These are phyloP conservation scores for Eimeria tenella DNA, from an alignment of 169 alveolate species.

Conservation along the genomic window DNA sequence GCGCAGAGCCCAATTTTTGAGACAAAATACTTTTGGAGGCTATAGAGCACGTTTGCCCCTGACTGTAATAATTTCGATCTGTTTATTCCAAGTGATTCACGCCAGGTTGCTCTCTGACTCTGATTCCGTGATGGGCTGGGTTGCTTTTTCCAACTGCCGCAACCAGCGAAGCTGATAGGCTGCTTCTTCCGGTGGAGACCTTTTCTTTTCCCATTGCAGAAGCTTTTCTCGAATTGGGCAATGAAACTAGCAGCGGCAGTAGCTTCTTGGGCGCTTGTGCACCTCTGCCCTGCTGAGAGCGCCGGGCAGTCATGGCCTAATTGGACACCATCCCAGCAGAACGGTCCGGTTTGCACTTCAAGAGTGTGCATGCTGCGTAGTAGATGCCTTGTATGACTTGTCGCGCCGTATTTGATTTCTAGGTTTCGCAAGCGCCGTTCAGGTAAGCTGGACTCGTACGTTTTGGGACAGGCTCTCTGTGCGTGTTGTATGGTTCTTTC, in stretches of 20 bases:
- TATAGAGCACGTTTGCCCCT: background rate
- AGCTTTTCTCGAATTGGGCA: background rate
- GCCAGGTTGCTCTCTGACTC: background rate
- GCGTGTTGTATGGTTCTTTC: background rate
- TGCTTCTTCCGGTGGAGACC: background rate
- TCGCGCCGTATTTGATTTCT: background rate
- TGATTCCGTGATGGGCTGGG: conserved; percentile 28
- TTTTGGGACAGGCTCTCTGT: background rate
- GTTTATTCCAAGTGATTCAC: background rate
- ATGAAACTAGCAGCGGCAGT: conserved; percentile 25
- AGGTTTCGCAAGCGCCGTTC: background rate
- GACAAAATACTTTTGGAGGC: background rate
- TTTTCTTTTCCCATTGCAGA: background rate
- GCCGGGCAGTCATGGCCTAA: background rate
- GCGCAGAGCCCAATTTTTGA: background rate
- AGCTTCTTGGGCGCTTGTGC: background rate
- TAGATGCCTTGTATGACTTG: background rate
- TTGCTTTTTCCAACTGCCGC: background rate
- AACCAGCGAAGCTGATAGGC: conserved; percentile 12
- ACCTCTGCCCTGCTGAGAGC: conserved; percentile 16
- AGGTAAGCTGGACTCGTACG: background rate
- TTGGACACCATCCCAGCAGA: background rate
- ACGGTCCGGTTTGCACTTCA: background rate
- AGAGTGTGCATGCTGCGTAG: background rate
- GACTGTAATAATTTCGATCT: background rate